A percentile compares a stretch with the other conserved stretches of the same genome.
Conservation (phyloP, 2,329 filamentous ascomycete genomes). For the Drechslerella coelobrocha region DNA sequence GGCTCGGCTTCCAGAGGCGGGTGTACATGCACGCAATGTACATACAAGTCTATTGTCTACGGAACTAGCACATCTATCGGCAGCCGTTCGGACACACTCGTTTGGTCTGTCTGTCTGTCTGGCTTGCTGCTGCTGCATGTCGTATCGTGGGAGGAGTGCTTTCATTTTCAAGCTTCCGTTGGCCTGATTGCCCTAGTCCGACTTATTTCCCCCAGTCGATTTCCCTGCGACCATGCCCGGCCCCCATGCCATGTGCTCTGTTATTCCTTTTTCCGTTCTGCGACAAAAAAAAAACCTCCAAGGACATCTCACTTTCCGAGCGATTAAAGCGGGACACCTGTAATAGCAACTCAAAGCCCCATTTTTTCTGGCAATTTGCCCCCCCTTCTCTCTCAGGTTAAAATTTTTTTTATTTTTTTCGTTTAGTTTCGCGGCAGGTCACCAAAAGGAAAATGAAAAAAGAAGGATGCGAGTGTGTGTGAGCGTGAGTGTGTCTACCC, state of each 20-base stretch:
- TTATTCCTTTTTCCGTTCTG: constrained; percentile 48
- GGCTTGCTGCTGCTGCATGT: not conserved
- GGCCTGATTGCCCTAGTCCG: constrained; percentile 44
- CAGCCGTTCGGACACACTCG: not conserved
- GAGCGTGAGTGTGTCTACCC: constrained; percentile 4
- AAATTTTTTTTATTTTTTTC: constrained; percentile 36
- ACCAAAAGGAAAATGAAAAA: constrained; percentile 9
- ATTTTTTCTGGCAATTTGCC: constrained; percentile 39
- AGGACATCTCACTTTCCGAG: constrained; percentile 46
- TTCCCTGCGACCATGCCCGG: constrained; percentile 49
- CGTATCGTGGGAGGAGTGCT: constrained; percentile 26
- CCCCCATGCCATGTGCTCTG: constrained; percentile 39
- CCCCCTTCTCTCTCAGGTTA: constrained; percentile 49
- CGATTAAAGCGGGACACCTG: constrained; percentile 51
- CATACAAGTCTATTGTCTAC: not conserved
- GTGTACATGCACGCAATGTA: not conserved
- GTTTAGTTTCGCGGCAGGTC: constrained; percentile 31
- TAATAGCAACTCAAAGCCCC: constrained; percentile 50
- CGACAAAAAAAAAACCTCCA: constrained; percentile 44
- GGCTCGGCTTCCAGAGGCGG: not conserved
- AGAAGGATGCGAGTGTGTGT: constrained; percentile 13
- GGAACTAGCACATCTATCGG: not conserved
- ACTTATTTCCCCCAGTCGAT: constrained; percentile 25
- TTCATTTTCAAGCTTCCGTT: constrained; percentile 24
- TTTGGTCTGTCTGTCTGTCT: not conserved